Base-by-base conservation (phyloP, 2,329 filamentous ascomycete species). In the Epichloe baconii region DNA sequence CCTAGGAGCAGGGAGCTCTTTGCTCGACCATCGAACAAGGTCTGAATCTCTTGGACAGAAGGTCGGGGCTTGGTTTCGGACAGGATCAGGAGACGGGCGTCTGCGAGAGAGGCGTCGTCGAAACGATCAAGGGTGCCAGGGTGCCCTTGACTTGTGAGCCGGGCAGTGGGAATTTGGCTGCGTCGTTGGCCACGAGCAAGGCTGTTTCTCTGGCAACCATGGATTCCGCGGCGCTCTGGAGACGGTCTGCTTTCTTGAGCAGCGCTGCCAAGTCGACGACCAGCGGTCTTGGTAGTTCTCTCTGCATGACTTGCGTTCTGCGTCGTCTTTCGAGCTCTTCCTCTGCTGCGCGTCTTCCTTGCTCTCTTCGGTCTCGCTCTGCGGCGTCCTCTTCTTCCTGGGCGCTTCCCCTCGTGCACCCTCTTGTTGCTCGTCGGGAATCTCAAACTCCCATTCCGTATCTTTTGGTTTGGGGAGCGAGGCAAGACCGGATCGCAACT, bases 401-500 rank as follows among this genome's bases (percentile, higher is more conserved):
- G 49, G 80, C 74, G 23, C 76, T 71, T 68, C 68, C 2, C 63
- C 59, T n/a, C 62, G 59, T 26, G 55, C 66, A 3, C 70, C 61
- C 58, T 93, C 87, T 54, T 78, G 72, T 56, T 85, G 76, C 56
- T 95, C 89, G 41, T 94, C 88, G 0, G 91, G 91, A 36, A 95
- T 71, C 64, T 96, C 91, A 44, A 97, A 80, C 58, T 97, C 93
- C 85, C 88, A 97, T 57, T 96, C 90, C 0, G 82, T 85, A 62
- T 95, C 88, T 62, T 95, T 96, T 0, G 93, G 93, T 62, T 87
- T 94, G 1, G 93, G 93, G 15, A 98, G 75, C 21, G 87, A 82
- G 4, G 88, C 79, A n/a, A 98, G 78, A 42, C 85, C 79, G 48
- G 79, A 76, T 53, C 80, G 80, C 6, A 98, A 72, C 55, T 84